Evolutionary conservation across 2,329 filamentous ascomycete genomes (phyloP).

Genomic region (Leptographium flavum): DNA sequence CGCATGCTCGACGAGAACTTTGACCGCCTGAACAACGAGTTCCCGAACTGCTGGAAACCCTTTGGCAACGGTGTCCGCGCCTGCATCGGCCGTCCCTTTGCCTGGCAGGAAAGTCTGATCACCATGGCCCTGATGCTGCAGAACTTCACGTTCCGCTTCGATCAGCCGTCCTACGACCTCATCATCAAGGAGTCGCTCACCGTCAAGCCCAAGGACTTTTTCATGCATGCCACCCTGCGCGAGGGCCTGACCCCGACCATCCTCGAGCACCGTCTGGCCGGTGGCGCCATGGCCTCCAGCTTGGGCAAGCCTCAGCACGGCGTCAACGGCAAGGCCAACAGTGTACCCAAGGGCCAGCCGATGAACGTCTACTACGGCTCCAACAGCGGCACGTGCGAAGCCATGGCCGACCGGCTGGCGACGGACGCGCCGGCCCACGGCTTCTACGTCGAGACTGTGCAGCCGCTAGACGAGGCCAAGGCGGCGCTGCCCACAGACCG

Average conservation of each 20-base stretch:
- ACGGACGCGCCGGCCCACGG: constrained; percentile 21
- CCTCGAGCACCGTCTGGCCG: constrained; percentile 30
- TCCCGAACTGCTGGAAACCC: constrained; percentile 52
- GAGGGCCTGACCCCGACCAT: constrained; percentile 41
- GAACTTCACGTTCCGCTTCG: constrained; percentile 53
- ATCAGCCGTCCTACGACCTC: constrained; percentile 45
- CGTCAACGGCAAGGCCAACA: constrained; percentile 4
- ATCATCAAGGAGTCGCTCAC: constrained; percentile 42
- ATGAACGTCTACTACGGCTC: constrained; percentile 60
- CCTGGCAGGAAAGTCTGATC: constrained; percentile 58
- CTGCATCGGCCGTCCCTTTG: constrained; percentile 59
- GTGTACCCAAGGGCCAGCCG: constrained; percentile 23
- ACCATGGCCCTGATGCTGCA: constrained; percentile 51
- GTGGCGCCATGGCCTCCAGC: constrained; percentile 24
- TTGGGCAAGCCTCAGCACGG: too few relatives aligned
- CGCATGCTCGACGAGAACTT: constrained; percentile 59
- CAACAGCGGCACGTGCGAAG: constrained; percentile 44
- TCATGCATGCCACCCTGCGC: constrained; percentile 43
- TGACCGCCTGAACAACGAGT: constrained; percentile 42
- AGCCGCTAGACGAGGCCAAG: constrained; percentile 57
- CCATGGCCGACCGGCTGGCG: constrained; percentile 49
- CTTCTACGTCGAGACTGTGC: constrained; percentile 21
- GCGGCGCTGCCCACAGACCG: constrained; percentile 43
- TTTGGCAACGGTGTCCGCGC: constrained; percentile 45
- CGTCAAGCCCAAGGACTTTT: constrained; percentile 49